Conservation (phyloP, 2,329 filamentous ascomycete genomes). For the Pseudogymnoascus sp. region DNA sequence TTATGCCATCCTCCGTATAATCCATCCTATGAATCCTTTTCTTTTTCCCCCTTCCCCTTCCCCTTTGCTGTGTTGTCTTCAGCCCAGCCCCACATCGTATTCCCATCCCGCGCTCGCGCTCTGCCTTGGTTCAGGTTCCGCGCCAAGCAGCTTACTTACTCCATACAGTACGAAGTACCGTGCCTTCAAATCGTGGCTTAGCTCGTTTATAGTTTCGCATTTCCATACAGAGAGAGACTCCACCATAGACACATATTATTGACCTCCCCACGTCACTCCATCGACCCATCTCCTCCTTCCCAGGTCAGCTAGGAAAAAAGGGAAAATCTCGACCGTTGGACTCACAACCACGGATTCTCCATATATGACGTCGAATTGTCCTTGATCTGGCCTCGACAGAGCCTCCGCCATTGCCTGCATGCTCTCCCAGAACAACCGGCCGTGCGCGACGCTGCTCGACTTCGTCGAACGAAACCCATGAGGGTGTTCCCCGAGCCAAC, state of each 20-base stretch:
- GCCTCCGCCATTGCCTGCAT: slow-evolving; percentile 8
- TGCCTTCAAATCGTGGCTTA: slow-evolving; percentile 8
- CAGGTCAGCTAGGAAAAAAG: background rate
- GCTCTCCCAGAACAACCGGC: background rate
- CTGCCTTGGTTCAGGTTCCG: background rate
- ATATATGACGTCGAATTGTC: slow-evolving; percentile 5
- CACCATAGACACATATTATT: background rate
- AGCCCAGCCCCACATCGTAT: slow-evolving; percentile 3
- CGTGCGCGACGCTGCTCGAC: slow-evolving; percentile 7
- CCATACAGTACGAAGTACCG: slow-evolving; percentile 2
- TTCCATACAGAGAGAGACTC: background rate
- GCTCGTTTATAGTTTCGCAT: slow-evolving; percentile 5
- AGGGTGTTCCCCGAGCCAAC: background rate
- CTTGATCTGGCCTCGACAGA: slow-evolving; percentile 8
- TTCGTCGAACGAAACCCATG: slow-evolving; percentile 5
- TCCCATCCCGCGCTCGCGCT: background rate
- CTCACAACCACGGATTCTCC: background rate
- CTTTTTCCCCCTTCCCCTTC: background rate
- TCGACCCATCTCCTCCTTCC: background rate
- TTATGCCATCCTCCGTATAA: no score
- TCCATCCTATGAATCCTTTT: background rate
- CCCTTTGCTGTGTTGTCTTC: slow-evolving; percentile 3
- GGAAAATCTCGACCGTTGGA: background rate
- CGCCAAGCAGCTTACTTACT: slow-evolving; percentile 4
- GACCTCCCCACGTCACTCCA: background rate